Percentiles rank a stretch among this genome's conserved stretches.
phyloP scores from a whole-genome alignment of 2,329 filamentous ascomycete genomes.

The Gnomoniopsis sp. region DNA sequence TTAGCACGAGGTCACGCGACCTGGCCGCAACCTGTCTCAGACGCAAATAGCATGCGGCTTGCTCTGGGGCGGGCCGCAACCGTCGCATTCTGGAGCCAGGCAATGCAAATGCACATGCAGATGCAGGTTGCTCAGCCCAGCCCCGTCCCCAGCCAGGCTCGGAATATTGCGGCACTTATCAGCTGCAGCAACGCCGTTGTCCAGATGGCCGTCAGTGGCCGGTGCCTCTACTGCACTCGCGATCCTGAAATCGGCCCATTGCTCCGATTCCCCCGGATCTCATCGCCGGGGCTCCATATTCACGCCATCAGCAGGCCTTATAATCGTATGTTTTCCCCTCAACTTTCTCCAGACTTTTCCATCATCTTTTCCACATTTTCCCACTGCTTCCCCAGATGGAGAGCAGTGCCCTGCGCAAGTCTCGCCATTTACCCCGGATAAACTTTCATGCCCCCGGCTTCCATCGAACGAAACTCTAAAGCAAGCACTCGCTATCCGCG shows the following conservation, averaged over 20 bases:
- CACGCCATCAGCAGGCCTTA: constrained; percentile 16
- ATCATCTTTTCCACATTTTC: constrained; percentile 5
- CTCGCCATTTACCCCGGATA: constrained; percentile 1
- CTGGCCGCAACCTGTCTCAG: not conserved
- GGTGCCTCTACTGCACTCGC: not conserved
- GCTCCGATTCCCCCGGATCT: constrained; percentile 9
- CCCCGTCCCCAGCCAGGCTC: not conserved
- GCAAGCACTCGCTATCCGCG: not conserved
- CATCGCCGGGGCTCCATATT: constrained; percentile 9
- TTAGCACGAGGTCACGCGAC: not conserved
- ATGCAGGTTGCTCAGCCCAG: not conserved
- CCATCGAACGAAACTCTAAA: not conserved
- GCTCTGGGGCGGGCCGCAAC: not conserved
- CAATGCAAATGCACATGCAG: not conserved
- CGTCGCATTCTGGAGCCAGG: not conserved
- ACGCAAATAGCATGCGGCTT: not conserved
- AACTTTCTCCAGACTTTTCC: constrained; percentile 5
- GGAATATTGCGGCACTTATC: not conserved
- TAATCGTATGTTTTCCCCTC: constrained; percentile 20
- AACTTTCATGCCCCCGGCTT: too few species aligned
- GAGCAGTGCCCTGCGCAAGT: not conserved
- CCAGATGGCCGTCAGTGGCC: constrained; percentile 10
- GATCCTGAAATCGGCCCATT: constrained; percentile 3
- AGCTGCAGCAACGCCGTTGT: not conserved
- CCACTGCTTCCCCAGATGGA: constrained; percentile 12